Evolutionary conservation across 306 rosid genomes (phyloP).

Genomic region (Corylus heterophylla): DNA sequence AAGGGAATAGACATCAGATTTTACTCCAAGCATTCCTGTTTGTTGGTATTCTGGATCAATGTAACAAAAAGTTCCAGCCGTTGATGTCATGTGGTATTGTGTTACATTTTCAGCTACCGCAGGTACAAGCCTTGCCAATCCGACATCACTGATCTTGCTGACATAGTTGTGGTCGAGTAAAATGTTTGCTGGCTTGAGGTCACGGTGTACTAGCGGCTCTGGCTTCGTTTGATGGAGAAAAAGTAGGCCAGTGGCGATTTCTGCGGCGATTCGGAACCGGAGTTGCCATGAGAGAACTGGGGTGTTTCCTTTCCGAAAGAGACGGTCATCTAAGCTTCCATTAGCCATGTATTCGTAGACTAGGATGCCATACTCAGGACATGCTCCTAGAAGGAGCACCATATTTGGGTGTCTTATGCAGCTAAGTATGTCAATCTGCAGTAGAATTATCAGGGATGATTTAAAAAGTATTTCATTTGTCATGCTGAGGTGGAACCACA

Average conservation of each 20-base stretch:
- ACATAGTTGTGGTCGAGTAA: constrained; percentile 74
- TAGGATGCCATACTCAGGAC: constrained; percentile 83
- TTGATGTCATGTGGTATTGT: constrained; percentile 69
- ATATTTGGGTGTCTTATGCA: constrained; percentile 95
- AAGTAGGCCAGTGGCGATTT: constrained; percentile 76
- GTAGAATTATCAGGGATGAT: not conserved
- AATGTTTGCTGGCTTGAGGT: constrained; percentile 89
- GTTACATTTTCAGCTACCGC: constrained; percentile 77
- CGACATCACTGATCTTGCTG: constrained; percentile 84
- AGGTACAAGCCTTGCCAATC: constrained; percentile 88
- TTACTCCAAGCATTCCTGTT: constrained; percentile 90
- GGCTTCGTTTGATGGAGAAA: constrained; percentile 97
- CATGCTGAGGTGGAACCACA: not conserved
- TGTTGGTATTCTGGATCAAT: constrained; percentile 98
- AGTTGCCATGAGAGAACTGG: constrained; percentile 63
- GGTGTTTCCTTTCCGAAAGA: constrained; percentile 45
- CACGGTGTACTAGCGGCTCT: constrained; percentile 93
- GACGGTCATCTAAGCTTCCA: constrained; percentile 86
- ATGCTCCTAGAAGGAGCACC: constrained; percentile 96
- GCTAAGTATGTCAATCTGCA: constrained; percentile 88
- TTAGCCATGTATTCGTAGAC: constrained; percentile 90
- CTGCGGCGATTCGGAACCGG: constrained; percentile 78
- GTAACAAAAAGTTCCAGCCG: constrained; percentile 98
- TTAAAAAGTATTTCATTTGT: not conserved
- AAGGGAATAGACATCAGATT: constrained; percentile 88